phyloP scores from a whole-genome alignment of 495 filamentous ascomycete species.

The Penicillium angulare region DNA sequence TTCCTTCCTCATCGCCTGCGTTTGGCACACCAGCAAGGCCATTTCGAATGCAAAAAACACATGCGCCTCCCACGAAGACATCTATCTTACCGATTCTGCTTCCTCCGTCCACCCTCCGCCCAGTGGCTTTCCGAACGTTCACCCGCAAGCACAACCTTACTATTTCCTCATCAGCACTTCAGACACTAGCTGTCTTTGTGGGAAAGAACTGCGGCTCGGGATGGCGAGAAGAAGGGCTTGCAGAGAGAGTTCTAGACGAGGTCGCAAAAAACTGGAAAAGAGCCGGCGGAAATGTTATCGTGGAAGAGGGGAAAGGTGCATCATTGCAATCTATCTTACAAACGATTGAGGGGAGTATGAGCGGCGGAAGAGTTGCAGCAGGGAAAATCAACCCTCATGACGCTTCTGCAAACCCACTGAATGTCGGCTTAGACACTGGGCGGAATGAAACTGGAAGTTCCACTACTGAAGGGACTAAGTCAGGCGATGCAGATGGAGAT shows the following conservation, averaged over 20 bases:
- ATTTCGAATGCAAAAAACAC: slow-evolving; percentile 44
- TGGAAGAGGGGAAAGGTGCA: slow-evolving; percentile 72
- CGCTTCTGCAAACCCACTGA: slow-evolving; percentile 9
- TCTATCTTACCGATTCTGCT: slow-evolving; percentile 86
- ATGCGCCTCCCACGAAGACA: slow-evolving; percentile 56
- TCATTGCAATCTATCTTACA: slow-evolving; percentile 79
- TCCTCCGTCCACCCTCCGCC: slow-evolving; percentile 80
- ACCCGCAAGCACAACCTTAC: slow-evolving; percentile 98
- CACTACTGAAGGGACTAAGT: slow-evolving; percentile 7
- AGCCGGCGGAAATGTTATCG: slow-evolving; percentile 76
- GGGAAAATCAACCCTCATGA: slow-evolving; percentile 27
- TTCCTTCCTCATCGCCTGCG: slow-evolving; percentile 85
- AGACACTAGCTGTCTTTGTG: slow-evolving; percentile 81
- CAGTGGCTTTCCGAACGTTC: slow-evolving; percentile 91
- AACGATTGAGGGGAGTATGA: slow-evolving; percentile 79
- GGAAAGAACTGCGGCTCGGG: slow-evolving; percentile 90
- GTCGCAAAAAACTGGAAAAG: slow-evolving; percentile 88
- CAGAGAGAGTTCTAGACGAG: slow-evolving; percentile 89
- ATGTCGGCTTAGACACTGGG: slow-evolving; percentile 12
- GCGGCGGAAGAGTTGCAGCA: slow-evolving; percentile 63
- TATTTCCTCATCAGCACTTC: slow-evolving; percentile 81
- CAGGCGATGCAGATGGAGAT: slow-evolving; percentile 58
- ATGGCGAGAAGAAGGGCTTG: slow-evolving; percentile 94
- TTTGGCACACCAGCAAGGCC: slow-evolving; percentile 83
- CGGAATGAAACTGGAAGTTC: slow-evolving; percentile 11